phyloP scores from a whole-genome alignment of 2,329 filamentous ascomycete species.

The Ceratocystis papillata region DNA sequence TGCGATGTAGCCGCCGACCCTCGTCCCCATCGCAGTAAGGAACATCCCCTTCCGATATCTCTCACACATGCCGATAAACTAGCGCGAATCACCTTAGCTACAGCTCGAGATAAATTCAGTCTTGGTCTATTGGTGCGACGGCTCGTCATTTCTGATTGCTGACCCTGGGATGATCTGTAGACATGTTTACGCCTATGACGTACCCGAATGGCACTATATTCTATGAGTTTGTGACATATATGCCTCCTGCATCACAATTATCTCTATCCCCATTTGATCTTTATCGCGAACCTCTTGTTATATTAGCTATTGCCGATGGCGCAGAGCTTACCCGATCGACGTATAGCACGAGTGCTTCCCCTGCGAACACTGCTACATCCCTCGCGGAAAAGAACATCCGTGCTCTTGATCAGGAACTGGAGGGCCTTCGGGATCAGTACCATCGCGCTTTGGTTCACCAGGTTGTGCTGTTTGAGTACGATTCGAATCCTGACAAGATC shows the following conservation, averaged over 20 bases:
- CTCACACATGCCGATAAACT: not conserved
- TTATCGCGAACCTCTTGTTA: conserved; percentile 70
- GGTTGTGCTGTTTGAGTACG: conserved; percentile 68
- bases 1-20: conserved; percentile 78
- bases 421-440: conserved; percentile 60
- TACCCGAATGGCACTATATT: conserved; percentile 79
- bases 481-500: conserved; percentile 37
- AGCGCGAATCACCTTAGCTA: not conserved
- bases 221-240: conserved; percentile 74
- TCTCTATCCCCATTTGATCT: conserved; percentile 80
- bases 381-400: conserved; percentile 46
- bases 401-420: conserved; percentile 54
- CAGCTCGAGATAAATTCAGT: not conserved
- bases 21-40: conserved; percentile 73
- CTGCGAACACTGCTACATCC: conserved; percentile 13
- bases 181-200: conserved; percentile 85
- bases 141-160: conserved; percentile 6
- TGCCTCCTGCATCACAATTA: conserved; percentile 67
- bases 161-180: conserved; percentile 37
- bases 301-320: conserved; percentile 79
- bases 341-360: conserved; percentile 38
- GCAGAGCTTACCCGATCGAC: conserved; percentile 49
- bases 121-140: not conserved
- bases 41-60: not conserved
- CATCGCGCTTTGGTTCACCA: conserved; percentile 68